phyloP scores from a whole-genome alignment of 495 filamentous ascomycete species.

The Emericellopsis terricola region DNA sequence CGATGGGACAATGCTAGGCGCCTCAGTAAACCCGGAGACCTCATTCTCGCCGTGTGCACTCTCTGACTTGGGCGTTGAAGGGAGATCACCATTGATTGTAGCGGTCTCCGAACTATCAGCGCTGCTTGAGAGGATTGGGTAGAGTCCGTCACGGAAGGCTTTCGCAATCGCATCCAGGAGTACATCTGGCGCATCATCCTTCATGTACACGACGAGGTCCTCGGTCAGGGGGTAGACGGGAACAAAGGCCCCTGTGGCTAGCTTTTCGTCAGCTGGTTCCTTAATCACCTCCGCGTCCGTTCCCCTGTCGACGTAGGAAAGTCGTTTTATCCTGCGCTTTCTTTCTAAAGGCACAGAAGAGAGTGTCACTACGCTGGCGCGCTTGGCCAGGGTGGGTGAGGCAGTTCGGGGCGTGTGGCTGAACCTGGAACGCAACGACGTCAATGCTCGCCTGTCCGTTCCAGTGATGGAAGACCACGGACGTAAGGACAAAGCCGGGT shows the following conservation, averaged over 20 bases:
- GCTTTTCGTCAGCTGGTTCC: too few relatives aligned
- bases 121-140: conserved; percentile 6
- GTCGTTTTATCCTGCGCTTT: neutral
- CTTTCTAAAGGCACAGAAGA: neutral
- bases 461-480: too few relatives aligned
- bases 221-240: conserved; percentile 22
- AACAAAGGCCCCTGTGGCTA: conserved; percentile 8
- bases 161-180: conserved; percentile 14
- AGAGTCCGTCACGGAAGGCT: conserved; percentile 12
- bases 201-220: conserved; percentile 23
- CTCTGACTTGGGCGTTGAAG: conserved; percentile 4
- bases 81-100: neutral
- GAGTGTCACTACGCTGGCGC: neutral
- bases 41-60: neutral
- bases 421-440: too few relatives aligned
- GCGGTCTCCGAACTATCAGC: conserved; percentile 1
- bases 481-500: too few relatives aligned
- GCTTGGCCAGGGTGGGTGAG: too few relatives aligned
- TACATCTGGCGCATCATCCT: conserved; percentile 9
- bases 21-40: neutral
- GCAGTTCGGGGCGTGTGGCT: too few relatives aligned
- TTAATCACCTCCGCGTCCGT: conserved; percentile 4
- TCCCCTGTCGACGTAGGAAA: conserved; percentile 6
- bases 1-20: neutral
- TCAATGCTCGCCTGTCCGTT: too few relatives aligned